These are phyloP conservation scores for Chaetothyriales sp. DNA, from an alignment of 2,329 filamentous ascomycete genomes.

Conservation along the genomic window DNA sequence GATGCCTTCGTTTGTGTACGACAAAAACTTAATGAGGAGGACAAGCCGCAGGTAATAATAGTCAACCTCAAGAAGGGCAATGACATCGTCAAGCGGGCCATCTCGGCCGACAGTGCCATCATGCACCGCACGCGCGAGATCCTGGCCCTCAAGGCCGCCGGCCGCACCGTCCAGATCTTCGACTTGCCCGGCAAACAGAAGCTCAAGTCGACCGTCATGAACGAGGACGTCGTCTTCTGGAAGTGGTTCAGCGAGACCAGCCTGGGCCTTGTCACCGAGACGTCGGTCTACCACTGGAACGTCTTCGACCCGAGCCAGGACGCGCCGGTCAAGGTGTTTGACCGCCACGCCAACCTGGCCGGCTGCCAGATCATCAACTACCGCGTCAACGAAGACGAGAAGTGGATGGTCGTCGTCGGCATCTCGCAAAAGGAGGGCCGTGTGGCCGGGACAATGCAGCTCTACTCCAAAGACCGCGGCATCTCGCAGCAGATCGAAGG, in stretches of 20 bases:
- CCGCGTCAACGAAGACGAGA: conserved; percentile 84
- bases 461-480: conserved; percentile 88
- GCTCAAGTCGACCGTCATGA: conserved; percentile 92
- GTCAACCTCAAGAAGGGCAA: conserved; percentile 95
- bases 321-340: conserved; percentile 78
- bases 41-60: conserved; percentile 89
- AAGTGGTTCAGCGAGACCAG: conserved; percentile 92
- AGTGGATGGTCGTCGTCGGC: conserved; percentile 96
- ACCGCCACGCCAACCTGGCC: conserved; percentile 77
- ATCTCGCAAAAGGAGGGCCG: conserved; percentile 88
- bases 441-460: conserved; percentile 90
- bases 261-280: conserved; percentile 81
- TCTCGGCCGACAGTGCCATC: conserved; percentile 98
- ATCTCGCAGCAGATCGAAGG: conserved; percentile 98
- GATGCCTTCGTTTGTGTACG: conserved; percentile 93
- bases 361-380: conserved; percentile 99
- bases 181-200: conserved; percentile 86
- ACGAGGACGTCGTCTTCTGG: conserved; percentile 97
- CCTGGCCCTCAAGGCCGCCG: conserved; percentile 91
- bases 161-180: conserved; percentile 92
- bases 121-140: conserved; percentile 98
- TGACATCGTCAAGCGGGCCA: conserved; percentile 84
- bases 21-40: conserved; percentile 75
- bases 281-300: conserved; percentile 92
- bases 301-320: conserved; percentile 74